Base-by-base conservation (phyloP, 192 early-diverging fungal species). In the Umbelopsis vinacea region DNA sequence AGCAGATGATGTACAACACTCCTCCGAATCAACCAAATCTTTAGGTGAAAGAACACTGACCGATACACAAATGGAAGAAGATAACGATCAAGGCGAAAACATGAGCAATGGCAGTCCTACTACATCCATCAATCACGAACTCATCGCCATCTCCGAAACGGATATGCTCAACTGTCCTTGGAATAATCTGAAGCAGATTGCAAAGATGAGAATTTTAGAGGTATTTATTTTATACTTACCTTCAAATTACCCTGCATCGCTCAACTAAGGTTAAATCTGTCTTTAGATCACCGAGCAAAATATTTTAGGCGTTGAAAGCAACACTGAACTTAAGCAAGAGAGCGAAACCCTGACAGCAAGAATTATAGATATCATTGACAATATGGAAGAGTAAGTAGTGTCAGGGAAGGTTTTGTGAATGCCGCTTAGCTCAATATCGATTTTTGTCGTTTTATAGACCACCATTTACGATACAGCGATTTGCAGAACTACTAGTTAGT, bases 391-490 rank as follows among this genome's bases (percentile, higher is more conserved):
- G 57, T 63, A 63, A 14, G 57, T 2, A 29, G 29, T 29, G 29
- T 29, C 29, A 29, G 3, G 29, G 29, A 29, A 29, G 29, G 1
- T 29, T 1, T 3, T 29, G 29, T 29, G 3, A 29, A 29, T 29
- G 3, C 29, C 29, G 1, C 29, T 29, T 29, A 3, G 29, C 29
- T 29, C 29, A 29, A 3, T 29, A 29, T 29, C 3, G 3, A 29
- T 29, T 29, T 29, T 29, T 29, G 29, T 43, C 40, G 8, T 43
- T 43, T 0, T 6, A 37, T 37, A 63, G 57, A 29, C 57, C 57
- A 12, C 57, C 57, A 37, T 63, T 63, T 63, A 63, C 57, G 57
- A 63, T 63, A 63, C 57, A 63, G 33, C 57, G 57, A 37, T 37
- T 63, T 29, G 26, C 29, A 19, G 57, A 63, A 33, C 19, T 63